Conservation (phyloP, 345 rosid species). For the Citrus mangshanensis region DNA sequence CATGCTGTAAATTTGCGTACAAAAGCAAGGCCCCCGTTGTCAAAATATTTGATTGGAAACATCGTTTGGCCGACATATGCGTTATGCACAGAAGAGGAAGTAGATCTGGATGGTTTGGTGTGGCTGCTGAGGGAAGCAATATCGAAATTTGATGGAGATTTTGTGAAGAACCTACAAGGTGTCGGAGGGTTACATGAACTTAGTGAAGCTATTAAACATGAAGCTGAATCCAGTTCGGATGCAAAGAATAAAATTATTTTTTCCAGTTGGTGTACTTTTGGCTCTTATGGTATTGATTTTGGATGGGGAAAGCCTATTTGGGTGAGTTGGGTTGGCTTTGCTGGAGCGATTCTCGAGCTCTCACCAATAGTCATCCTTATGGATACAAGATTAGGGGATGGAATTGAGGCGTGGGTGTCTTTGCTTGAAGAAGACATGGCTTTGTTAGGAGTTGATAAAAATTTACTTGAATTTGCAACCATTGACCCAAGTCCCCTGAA, state of each 20-base stretch:
- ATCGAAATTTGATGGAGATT: conserved; percentile 7
- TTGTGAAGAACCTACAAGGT: conserved; percentile 17
- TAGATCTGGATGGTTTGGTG: background rate
- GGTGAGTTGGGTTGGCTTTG: background rate
- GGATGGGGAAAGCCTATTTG: conserved; percentile 36
- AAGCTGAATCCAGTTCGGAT: background rate
- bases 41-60: conserved; percentile 42
- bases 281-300: conserved; percentile 16
- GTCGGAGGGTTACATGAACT: background rate
- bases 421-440: too few relatives aligned
- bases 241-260: conserved; percentile 14
- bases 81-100: background rate
- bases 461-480: too few relatives aligned
- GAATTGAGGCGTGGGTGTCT: too few relatives aligned
- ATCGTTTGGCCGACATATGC: conserved; percentile 26
- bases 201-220: conserved; percentile 2
- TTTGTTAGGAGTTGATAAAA: too few relatives aligned
- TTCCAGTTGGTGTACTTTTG: background rate
- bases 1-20: conserved; percentile 35
- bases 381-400: too few relatives aligned
- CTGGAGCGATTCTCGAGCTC: too few relatives aligned
- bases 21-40: conserved; percentile 18
- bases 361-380: too few relatives aligned
- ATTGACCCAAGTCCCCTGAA: too few relatives aligned
- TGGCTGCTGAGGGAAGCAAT: conserved; percentile 4